A percentile compares a stretch with the other conserved stretches of the same genome.
phyloP scores from a whole-genome alignment of 345 rosid species.

The Tarenaya hassleriana region DNA sequence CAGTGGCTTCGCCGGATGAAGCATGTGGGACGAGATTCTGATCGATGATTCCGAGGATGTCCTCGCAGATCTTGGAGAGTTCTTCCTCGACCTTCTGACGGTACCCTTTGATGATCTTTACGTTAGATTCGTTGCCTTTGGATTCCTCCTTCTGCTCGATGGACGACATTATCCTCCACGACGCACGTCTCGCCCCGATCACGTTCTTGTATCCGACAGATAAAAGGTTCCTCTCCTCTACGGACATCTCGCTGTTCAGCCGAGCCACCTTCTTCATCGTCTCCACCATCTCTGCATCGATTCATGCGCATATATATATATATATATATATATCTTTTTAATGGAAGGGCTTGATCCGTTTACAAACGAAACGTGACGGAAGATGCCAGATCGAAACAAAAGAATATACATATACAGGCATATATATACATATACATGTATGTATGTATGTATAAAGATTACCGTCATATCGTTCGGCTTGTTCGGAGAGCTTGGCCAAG shows the following conservation, averaged over 20 bases:
- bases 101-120: slow-evolving; percentile 67
- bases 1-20: slow-evolving; percentile 86
- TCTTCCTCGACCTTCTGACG: slow-evolving; percentile 94
- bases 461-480: slow-evolving; percentile 97
- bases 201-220: slow-evolving; percentile 86
- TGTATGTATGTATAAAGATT: not conserved
- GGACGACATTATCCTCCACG: too few relatives aligned
- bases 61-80: slow-evolving; percentile 74
- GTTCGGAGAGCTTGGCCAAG: slow-evolving; percentile 92
- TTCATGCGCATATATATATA: too few relatives aligned
- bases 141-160: slow-evolving; percentile 96
- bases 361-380: too few relatives aligned
- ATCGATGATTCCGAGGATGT: slow-evolving; percentile 81
- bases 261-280: slow-evolving; percentile 83
- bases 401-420: too few relatives aligned
- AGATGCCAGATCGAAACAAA: too few relatives aligned
- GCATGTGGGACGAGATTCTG: slow-evolving; percentile 78
- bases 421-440: too few relatives aligned
- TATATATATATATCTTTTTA: too few relatives aligned
- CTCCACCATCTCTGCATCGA: slow-evolving; percentile 82
- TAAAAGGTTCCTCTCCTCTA: slow-evolving; percentile 94
- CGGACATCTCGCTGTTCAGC: slow-evolving; percentile 76
- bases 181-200: too few relatives aligned
- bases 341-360: too few relatives aligned
- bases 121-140: slow-evolving; percentile 80